Evolutionary conservation across 2,329 filamentous ascomycete species (phyloP).

Genomic region (Raffaelea ambrosiae): DNA sequence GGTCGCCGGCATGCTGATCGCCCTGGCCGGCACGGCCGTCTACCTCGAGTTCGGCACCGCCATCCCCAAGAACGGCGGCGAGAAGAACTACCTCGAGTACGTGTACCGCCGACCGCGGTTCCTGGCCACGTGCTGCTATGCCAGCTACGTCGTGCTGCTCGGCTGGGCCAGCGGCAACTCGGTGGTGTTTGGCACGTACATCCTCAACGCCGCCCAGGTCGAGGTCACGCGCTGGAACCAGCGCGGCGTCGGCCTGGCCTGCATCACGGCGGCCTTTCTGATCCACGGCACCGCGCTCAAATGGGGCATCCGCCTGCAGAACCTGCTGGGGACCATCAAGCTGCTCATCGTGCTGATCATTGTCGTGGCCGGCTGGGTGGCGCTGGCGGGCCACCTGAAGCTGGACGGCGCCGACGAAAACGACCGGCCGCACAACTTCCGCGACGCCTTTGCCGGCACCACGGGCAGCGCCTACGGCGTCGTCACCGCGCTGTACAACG

Average conservation of each 20-base stretch:
- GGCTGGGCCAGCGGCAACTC: constrained; percentile 60
- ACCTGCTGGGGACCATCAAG: constrained; percentile 57
- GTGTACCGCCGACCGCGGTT: constrained; percentile 54
- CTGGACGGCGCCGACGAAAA: constrained; percentile 32
- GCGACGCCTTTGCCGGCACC: constrained; percentile 56
- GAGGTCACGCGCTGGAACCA: constrained; percentile 60
- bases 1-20: constrained; percentile 54
- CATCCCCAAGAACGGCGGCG: constrained; percentile 55
- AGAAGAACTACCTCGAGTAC: constrained; percentile 61
- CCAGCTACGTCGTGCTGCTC: constrained; percentile 53
- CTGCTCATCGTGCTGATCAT: constrained; percentile 58
- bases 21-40: constrained; percentile 52
- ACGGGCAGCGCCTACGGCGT: constrained; percentile 58
- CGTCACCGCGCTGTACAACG: constrained; percentile 63
- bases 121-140: constrained; percentile 51
- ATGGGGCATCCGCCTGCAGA: constrained; percentile 60
- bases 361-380: constrained; percentile 52
- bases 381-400: constrained; percentile 51
- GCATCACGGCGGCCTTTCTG: constrained; percentile 55
- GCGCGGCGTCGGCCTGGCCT: constrained; percentile 56
- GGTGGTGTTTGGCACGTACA: constrained; percentile 63
- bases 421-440: constrained; percentile 43
- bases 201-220: constrained; percentile 54
- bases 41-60: constrained; percentile 60
- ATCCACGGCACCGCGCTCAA: constrained; percentile 57